Base-by-base conservation (phyloP, 2,329 filamentous ascomycete genomes). In the Phaeosphaeria sp. region DNA sequence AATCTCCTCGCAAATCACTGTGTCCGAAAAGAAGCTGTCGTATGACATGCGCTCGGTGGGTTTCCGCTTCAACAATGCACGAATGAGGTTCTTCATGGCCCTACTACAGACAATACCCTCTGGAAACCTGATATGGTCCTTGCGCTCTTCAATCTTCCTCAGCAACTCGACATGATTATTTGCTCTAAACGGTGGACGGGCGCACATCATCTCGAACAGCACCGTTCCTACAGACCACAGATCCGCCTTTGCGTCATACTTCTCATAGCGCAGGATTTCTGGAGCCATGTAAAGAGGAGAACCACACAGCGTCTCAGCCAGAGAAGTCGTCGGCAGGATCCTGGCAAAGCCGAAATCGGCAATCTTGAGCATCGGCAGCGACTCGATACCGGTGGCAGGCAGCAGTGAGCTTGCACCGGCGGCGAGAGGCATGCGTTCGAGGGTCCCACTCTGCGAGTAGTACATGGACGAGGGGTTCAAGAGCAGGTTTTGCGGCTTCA, bases 261-360 rank as follows among this genome's bases (percentile, higher is more conserved):
- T 94, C 77, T 99, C 93, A 71, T 98, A 99, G 58, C 93, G 89
- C 61, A 99, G 83, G 63, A 99, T 99, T 80, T 99, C 95, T 3
- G 95, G 95, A 0, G 95, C 95, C 95, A 99, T 99, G 80, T 99
- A 99, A 24, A 99, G 82, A 9, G 95, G 95, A 13, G 95, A 98
- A 18, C 95, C 95, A 77, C 95, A 99, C 0, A 99, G 86, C 0
- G 95, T 99, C 76, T 99, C 95, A 11, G 95, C 95, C 62, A 99
- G 84, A 5, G 93, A 94, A 0, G 94, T 96, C 7, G 91, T 89
- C 1, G 95, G 94, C 49, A 99, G 81, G 54, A 96, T 92, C 55
- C 95, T 89, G 55, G 95, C 95, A 75, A 99, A 99, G n/a, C 95
- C 95, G 74, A 99, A 99, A 80, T 99, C 95, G 56, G 95, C 95